These are phyloP conservation scores for Luffa aegyptiaca DNA, from an alignment of 306 rosid species.

Conservation along the genomic window DNA sequence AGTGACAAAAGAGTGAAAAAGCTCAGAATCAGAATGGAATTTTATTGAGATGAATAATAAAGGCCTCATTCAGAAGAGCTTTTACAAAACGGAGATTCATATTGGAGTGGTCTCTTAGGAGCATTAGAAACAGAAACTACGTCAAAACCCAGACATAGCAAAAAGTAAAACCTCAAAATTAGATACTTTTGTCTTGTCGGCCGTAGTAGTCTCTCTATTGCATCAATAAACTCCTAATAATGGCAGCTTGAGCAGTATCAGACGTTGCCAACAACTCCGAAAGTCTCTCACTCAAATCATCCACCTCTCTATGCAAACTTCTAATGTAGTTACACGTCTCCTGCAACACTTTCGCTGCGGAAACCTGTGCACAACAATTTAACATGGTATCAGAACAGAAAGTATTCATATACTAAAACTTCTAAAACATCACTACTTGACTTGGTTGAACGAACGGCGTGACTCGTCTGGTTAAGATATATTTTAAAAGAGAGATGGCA, in stretches of 20 bases:
- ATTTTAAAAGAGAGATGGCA: no score
- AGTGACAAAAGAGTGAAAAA: not conserved
- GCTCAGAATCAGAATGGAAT: not conserved
- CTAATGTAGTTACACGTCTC: constrained; percentile 85
- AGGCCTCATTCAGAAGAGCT: not conserved
- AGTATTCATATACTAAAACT: not conserved
- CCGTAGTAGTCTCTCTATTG: constrained; percentile 23
- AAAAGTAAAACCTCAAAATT: not conserved
- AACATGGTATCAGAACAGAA: not conserved
- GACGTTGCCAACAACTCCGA: constrained; percentile 69
- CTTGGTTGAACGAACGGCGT: no score
- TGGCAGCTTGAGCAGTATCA: constrained; percentile 85
- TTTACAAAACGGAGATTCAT: no score
- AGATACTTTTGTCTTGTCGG: not conserved
- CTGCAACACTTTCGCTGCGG: constrained; percentile 65
- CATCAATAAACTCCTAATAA: constrained; percentile 68
- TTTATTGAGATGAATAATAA: not conserved
- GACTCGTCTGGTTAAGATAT: no score
- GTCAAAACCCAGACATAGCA: constrained; percentile 1
- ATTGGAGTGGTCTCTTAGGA: not conserved
- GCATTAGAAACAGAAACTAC: not conserved
- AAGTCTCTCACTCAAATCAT: constrained; percentile 77
- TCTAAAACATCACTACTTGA: no score
- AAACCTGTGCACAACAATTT: constrained; percentile 28
- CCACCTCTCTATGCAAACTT: constrained; percentile 78